These are phyloP conservation scores for Apiospora arundinis DNA, from an alignment of 2,329 filamentous ascomycete genomes.

Conservation along the genomic window DNA sequence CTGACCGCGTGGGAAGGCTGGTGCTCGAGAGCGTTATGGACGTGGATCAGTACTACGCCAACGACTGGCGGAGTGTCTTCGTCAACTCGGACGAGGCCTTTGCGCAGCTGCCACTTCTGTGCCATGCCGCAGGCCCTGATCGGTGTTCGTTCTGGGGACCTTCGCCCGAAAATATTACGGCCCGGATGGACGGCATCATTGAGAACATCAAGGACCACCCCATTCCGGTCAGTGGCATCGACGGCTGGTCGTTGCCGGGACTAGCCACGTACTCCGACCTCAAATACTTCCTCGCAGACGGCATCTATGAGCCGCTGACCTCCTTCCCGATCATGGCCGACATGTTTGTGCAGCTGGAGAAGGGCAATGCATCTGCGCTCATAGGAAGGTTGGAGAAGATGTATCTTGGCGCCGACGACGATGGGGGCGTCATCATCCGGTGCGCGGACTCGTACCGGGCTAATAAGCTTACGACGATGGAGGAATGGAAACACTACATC, in stretches of 20 bases:
- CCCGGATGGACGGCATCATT: conserved; percentile 35
- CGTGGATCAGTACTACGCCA: conserved; percentile 29
- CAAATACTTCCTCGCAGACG: conserved; percentile 35
- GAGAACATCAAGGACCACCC: conserved; percentile 35
- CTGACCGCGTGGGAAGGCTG: conserved; percentile 45
- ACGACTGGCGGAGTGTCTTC: no score
- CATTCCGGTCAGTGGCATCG: conserved; percentile 32
- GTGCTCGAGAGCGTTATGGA: conserved; percentile 41
- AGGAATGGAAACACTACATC: conserved; percentile 34
- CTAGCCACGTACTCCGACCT: conserved; percentile 40
- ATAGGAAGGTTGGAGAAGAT: conserved; percentile 20
- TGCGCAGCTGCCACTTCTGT: no score
- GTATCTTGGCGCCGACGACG: no score
- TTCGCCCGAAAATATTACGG: conserved; percentile 34
- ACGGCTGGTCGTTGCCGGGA: conserved; percentile 28
- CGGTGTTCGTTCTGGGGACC: conserved; percentile 40
- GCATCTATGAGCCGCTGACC: conserved; percentile 32
- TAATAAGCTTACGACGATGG: conserved; percentile 38
- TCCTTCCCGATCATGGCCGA: conserved; percentile 38
- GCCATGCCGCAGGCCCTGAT: conserved; percentile 35
- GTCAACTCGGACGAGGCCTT: no score
- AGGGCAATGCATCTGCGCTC: conserved; percentile 37
- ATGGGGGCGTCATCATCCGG: no score
- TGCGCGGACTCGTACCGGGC: conserved; percentile 39
- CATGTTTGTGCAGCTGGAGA: conserved; percentile 35